These are phyloP conservation scores for Termitomyces sp. DNA, from an alignment of 768 basidiomycete genomes.

Conservation along the genomic window DNA sequence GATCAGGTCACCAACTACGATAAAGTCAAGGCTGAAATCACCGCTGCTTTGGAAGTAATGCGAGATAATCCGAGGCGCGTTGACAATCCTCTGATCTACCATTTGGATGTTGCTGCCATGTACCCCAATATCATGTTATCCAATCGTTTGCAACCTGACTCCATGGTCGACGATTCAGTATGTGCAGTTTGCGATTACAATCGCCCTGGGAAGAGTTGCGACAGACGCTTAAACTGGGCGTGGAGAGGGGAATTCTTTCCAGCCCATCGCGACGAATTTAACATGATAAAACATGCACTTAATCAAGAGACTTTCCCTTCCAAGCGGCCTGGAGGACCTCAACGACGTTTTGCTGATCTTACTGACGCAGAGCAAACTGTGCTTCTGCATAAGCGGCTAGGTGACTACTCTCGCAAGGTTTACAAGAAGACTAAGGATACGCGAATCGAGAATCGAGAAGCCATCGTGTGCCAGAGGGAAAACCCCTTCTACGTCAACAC, in stretches of 20 bases:
- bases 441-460: constrained; percentile 86
- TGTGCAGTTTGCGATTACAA: constrained; percentile 99
- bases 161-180: constrained; percentile 91
- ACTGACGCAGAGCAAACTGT: constrained; percentile 83
- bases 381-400: constrained; percentile 90
- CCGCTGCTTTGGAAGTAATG: constrained; percentile 74
- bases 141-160: constrained; percentile 96
- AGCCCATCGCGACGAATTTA: constrained; percentile 93
- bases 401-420: constrained; percentile 97
- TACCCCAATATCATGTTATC: constrained; percentile 99
- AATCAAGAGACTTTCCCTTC: constrained; percentile 93
- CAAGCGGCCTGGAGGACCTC: constrained; percentile 64
- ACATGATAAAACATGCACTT: constrained; percentile 97
- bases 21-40: constrained; percentile 80
- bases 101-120: constrained; percentile 99
- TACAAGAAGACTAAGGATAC: constrained; percentile 99
- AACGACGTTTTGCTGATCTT: constrained; percentile 81
- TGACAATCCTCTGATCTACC: constrained; percentile 96
- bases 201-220: constrained; percentile 91
- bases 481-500: constrained; percentile 99
- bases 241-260: constrained; percentile 99
- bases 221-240: constrained; percentile 92
- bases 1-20: constrained; percentile 93
- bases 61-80: constrained; percentile 85
- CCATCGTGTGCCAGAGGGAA: constrained; percentile 95